Evolutionary conservation across 768 basidiomycete species (phyloP).

Genomic region (Hydnomerulius pinastri): DNA sequence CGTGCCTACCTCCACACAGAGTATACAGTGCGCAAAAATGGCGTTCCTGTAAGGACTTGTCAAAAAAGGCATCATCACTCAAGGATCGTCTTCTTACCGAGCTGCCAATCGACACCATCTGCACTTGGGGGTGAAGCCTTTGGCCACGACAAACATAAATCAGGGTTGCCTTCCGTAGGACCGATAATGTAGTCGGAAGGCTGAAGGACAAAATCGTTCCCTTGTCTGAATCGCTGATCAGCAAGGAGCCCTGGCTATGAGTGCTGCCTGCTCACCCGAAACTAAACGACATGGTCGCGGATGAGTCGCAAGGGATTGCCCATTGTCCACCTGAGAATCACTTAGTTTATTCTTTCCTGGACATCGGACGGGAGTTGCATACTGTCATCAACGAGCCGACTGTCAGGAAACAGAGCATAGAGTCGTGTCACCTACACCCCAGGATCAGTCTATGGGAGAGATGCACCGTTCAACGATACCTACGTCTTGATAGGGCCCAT

Average conservation of each 20-base stretch:
- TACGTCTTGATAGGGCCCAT: conserved; percentile 79
- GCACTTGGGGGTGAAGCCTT: conserved; percentile 61
- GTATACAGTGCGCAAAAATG: conserved; percentile 77
- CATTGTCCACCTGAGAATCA: conserved; percentile 58
- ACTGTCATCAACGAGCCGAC: conserved; percentile 70
- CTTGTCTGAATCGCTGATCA: conserved; percentile 19
- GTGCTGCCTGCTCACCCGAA: conserved; percentile 56
- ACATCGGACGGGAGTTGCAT: conserved; percentile 17
- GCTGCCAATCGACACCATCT: conserved; percentile 83
- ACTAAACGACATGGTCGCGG: conserved; percentile 58
- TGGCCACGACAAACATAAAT: conserved; percentile 77
- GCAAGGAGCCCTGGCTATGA: neutral
- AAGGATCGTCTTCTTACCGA: conserved; percentile 48
- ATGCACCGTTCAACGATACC: conserved; percentile 15
- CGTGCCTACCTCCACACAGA: conserved; percentile 66
- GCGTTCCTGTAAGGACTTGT: conserved; percentile 42
- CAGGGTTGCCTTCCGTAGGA: conserved; percentile 60
- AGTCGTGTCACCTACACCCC: conserved; percentile 61
- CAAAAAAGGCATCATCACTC: neutral
- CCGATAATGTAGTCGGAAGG: conserved; percentile 82
- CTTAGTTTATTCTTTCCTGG: neutral
- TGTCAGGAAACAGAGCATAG: conserved; percentile 57
- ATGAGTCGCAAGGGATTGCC: conserved; percentile 72
- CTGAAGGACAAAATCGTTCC: conserved; percentile 55
- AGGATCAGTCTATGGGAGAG: conserved; percentile 1